A percentile compares a stretch with the other conserved stretches of the same genome.
These are phyloP conservation scores for Colletotrichum kahawae DNA, from an alignment of 2,329 filamentous ascomycete genomes.

Conservation along the genomic window DNA sequence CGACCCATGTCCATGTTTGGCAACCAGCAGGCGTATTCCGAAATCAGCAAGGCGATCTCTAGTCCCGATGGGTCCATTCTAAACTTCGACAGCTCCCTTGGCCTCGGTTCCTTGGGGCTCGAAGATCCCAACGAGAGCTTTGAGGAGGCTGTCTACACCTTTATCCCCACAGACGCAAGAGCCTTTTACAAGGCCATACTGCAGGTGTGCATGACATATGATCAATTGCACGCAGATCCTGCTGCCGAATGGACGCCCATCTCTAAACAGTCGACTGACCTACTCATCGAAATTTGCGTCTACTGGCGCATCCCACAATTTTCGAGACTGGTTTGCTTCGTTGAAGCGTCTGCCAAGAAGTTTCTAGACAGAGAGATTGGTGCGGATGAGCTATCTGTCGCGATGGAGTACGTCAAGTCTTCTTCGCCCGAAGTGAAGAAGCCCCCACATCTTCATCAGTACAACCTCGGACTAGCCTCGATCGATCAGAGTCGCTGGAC, in stretches of 20 bases:
- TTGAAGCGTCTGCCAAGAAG: conserved; percentile 86
- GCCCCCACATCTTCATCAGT: conserved; percentile 59
- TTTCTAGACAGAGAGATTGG: conserved; percentile 84
- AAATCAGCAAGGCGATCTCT: conserved; percentile 57
- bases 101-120: conserved; percentile 69
- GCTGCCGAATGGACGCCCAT: conserved; percentile 56
- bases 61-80: conserved; percentile 48
- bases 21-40: conserved; percentile 57
- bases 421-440: conserved; percentile 71
- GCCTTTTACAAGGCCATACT: conserved; percentile 84
- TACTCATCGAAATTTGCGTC: conserved; percentile 83
- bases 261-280: conserved; percentile 81
- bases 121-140: conserved; percentile 58
- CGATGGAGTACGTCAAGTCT: conserved; percentile 83
- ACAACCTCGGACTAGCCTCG: conserved; percentile 54
- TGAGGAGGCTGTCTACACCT: conserved; percentile 78
- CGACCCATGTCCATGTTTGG: conserved; percentile 50
- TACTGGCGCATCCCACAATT: conserved; percentile 90
- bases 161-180: conserved; percentile 85
- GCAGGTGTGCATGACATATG: conserved; percentile 74
- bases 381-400: conserved; percentile 80
- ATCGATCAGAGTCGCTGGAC: conserved; percentile 71
- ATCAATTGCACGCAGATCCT: conserved; percentile 61
- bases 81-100: conserved; percentile 69
- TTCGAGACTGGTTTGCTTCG: conserved; percentile 77